phyloP scores from a whole-genome alignment of 2,329 filamentous ascomycete species.

The Fusarium newnesense region DNA sequence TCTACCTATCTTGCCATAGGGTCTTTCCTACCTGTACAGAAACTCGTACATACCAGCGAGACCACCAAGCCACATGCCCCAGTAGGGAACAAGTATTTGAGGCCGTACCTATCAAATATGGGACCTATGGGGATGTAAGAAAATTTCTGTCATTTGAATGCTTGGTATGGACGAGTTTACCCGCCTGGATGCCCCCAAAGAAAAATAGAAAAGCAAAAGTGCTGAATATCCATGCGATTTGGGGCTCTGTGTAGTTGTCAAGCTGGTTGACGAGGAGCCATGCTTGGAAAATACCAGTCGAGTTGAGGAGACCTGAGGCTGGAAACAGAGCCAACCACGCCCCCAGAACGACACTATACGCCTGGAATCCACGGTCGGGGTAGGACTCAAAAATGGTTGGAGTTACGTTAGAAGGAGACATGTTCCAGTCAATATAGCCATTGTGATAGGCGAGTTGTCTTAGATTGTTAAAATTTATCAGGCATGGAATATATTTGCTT shows the following conservation, averaged over 20 bases:
- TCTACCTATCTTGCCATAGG: no score
- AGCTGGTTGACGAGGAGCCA: neutral
- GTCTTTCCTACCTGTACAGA: neutral
- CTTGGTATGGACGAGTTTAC: neutral
- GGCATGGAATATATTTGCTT: accelerated
- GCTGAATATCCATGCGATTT: neutral
- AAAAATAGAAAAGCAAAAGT: neutral
- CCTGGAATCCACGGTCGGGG: neutral
- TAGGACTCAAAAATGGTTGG: neutral
- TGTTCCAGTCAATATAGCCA: accelerated
- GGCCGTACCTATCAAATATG: neutral
- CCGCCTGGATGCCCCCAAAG: neutral
- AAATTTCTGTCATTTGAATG: neutral
- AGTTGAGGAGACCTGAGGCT: neutral
- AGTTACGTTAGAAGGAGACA: accelerated
- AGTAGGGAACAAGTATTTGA: neutral
- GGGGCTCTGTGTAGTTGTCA: accelerated
- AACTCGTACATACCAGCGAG: accelerated
- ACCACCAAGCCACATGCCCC: neutral
- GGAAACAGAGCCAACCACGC: neutral
- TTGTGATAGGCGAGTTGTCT: accelerated
- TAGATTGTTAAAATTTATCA: neutral
- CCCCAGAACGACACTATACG: neutral
- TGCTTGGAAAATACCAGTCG: neutral
- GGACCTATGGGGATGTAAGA: neutral